Conservation (phyloP, 805 yeast genomes). For the Spathaspora hagerdaliae region DNA sequence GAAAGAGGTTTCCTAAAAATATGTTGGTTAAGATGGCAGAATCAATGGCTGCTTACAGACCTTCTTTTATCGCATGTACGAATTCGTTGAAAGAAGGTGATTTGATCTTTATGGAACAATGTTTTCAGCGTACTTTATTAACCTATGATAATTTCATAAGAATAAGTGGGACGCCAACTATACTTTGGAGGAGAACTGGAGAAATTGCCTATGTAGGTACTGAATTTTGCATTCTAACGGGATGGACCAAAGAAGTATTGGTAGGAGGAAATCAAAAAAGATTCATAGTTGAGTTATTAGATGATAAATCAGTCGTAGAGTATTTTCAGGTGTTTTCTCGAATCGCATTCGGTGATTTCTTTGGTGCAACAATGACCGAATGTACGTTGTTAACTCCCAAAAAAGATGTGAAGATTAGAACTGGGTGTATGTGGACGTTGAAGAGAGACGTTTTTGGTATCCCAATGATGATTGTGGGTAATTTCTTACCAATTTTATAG, state of each 20-base stretch:
- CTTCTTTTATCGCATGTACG: constrained; percentile 89
- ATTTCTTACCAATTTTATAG: constrained; percentile 73
- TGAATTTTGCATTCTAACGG: constrained; percentile 86
- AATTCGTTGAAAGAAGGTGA: constrained; percentile 87
- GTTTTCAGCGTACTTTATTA: constrained; percentile 86
- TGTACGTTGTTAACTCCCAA: constrained; percentile 69
- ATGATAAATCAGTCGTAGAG: constrained; percentile 80
- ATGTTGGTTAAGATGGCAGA: constrained; percentile 80
- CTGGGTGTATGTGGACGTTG: constrained; percentile 88
- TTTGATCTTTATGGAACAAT: constrained; percentile 91
- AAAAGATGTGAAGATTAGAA: constrained; percentile 54
- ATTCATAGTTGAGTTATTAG: constrained; percentile 79
- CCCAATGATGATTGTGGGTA: constrained; percentile 96
- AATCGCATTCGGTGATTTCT: constrained; percentile 86
- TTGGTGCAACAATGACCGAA: constrained; percentile 80
- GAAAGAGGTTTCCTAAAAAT: constrained; percentile 62
- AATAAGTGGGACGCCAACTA: constrained; percentile 88
- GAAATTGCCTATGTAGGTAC: constrained; percentile 94
- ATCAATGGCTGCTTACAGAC: constrained; percentile 85
- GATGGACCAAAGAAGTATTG: constrained; percentile 76
- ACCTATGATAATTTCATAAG: constrained; percentile 85
- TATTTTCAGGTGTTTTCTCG: constrained; percentile 82
- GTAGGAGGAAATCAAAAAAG: constrained; percentile 53
- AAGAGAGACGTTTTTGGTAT: constrained; percentile 94
- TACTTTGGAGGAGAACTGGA: constrained; percentile 94